Evolutionary conservation across 768 basidiomycete genomes (phyloP), one percentile per base, ranked within the genome.

Genomic region (Macrolepiota dolichaula): DNA sequence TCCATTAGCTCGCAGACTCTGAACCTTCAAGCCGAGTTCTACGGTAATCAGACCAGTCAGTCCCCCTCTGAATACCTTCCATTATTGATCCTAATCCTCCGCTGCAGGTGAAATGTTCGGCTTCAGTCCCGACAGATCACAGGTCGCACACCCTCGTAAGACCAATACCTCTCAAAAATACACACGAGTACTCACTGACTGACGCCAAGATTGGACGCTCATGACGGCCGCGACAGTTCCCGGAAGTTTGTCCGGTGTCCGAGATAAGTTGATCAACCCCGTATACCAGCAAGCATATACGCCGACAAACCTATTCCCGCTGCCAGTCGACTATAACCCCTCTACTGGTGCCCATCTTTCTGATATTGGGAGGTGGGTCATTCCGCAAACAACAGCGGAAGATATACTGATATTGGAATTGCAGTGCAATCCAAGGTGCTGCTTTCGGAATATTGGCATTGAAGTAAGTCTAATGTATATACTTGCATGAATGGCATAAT

Each of bases 181-280:
- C 10, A 12, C 6, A 12, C 35, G 19, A 13, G 4, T 32, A 32
- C 17, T 17, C 15, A 17, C n/a, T 22, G 32, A 38, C 15, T 5
- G n/a, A 4, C 25, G n/a, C 25, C 15, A 57, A 74, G 82, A 83
- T 59, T 85, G 83, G 84, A 72, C 78, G 6, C 68, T 82, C 24
- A 77, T 81, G 65, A 78, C 80, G 6, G 82, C 84, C 2, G 80
- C 76, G 0, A 75, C 78, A 0, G 72, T 77, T 29, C 72, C 73
- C 0, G 70, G 74, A 47, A 35, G 27, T 15, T 10, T 60, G 4
- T 56, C 52, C 1, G 62, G 69, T 0, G 72, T 71, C 1, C 71
- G 79, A 22, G 73, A 85, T 63, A 62, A 68, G 24, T 69, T 84
- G 47, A 73, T 85, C 1, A 59, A 63, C 0, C 59, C 63, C 24